Evolutionary conservation across 116 monocot species (phyloP).

Genomic region (Phalaenopsis hybrid): DNA sequence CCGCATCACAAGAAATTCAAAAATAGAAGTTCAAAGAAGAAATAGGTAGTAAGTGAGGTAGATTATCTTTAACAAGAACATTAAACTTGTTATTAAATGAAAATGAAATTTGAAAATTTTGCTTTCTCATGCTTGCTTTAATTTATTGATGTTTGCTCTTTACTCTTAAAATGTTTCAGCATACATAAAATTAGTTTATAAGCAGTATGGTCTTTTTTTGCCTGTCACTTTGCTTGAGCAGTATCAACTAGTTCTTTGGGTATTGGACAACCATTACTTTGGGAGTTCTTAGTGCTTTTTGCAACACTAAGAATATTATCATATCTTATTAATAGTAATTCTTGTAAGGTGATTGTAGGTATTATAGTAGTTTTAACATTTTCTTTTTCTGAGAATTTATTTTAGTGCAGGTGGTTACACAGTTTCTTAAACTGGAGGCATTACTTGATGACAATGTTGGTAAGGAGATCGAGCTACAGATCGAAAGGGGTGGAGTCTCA

Average conservation of each 20-base stretch:
- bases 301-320: not conserved
- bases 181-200: not conserved
- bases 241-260: not conserved
- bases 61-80: not conserved
- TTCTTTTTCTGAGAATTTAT: slow-evolving; percentile 6
- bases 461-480: slow-evolving; percentile 47
- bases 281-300: not conserved
- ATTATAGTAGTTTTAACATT: not conserved
- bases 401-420: slow-evolving; percentile 73
- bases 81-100: not conserved
- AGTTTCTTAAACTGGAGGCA: slow-evolving; percentile 79
- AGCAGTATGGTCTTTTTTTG: not conserved
- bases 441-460: slow-evolving; percentile 69
- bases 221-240: not conserved
- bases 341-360: not conserved
- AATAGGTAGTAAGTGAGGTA: not conserved
- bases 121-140: not conserved
- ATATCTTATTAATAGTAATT: not conserved
- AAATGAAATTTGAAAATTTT: not conserved
- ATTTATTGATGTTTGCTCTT: not conserved
- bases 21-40: not conserved
- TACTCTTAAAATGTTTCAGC: not conserved
- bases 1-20: not conserved
- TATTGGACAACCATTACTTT: not conserved
- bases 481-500: slow-evolving; percentile 78